These are phyloP conservation scores for Saccharomycopsis sp. DNA, from an alignment of 805 yeast species.

Conservation along the genomic window DNA sequence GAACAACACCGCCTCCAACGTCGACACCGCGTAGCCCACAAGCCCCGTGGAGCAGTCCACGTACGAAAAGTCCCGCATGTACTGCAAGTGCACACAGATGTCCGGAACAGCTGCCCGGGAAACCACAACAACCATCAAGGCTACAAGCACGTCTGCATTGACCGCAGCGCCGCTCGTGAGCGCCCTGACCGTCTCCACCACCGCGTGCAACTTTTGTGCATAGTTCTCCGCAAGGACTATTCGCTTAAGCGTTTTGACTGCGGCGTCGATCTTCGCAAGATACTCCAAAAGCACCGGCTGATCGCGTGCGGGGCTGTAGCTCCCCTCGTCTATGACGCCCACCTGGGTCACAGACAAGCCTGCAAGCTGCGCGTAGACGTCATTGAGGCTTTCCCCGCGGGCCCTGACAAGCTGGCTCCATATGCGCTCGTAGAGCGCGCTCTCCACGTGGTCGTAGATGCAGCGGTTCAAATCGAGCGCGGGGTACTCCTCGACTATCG, in stretches of 20 bases:
- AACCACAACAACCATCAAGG: constrained; percentile 65
- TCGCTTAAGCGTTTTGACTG: constrained; percentile 46
- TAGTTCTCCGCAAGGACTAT: constrained; percentile 42
- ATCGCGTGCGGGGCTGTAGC: constrained; percentile 24
- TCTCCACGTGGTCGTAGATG: constrained; percentile 66
- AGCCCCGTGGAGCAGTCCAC: constrained; percentile 40
- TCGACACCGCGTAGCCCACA: constrained; percentile 71
- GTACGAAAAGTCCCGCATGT: constrained; percentile 54
- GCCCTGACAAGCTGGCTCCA: constrained; percentile 44
- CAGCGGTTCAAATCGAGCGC: constrained; percentile 42
- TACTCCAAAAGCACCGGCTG: constrained; percentile 28
- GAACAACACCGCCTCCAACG: constrained; percentile 72
- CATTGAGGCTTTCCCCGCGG: no score
- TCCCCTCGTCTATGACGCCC: constrained; percentile 33
- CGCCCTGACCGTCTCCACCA: constrained; percentile 45
- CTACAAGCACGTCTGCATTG: constrained; percentile 78
- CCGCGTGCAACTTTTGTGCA: constrained; percentile 39
- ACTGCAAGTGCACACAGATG: constrained; percentile 57
- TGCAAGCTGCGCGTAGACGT: constrained; percentile 26
- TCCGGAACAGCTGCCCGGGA: constrained; percentile 52
- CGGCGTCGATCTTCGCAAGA: constrained; percentile 37
- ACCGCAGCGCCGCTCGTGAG: constrained; percentile 39
- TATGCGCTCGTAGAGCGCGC: constrained; percentile 55
- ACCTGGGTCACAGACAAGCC: constrained; percentile 37
- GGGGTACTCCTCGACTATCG: constrained; percentile 29